Percentiles rank a stretch among this genome's conserved stretches.
Conservation (phyloP, 306 rosid species). For the Vigna radiata region DNA sequence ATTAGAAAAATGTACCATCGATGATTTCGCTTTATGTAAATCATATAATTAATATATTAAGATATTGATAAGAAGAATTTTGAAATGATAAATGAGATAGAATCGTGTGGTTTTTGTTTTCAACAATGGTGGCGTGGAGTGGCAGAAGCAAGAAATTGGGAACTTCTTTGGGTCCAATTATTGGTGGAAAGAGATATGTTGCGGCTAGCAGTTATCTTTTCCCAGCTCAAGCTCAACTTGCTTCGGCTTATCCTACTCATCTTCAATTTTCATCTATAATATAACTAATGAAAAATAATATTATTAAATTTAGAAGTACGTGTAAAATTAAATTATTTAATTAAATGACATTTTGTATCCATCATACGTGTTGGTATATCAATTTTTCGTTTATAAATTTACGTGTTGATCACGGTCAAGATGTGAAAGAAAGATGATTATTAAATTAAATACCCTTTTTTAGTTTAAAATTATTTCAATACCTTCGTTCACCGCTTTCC, state of each 20-base stretch:
- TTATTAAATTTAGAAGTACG: background rate
- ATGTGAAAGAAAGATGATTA: no score
- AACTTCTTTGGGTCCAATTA: constrained; percentile 21
- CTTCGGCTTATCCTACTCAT: background rate
- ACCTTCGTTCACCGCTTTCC: no score
- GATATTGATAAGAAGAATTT: background rate
- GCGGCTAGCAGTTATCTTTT: background rate
- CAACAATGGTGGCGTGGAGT: constrained; percentile 3
- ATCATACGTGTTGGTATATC: no score
- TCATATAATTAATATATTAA: background rate
- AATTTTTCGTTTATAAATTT: no score
- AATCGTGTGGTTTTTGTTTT: background rate
- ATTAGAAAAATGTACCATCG: background rate
- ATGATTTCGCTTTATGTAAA: background rate
- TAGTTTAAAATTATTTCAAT: no score
- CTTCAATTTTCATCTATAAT: no score
- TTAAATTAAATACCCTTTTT: no score
- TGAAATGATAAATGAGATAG: background rate
- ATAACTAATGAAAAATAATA: no score
- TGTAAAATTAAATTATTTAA: background rate
- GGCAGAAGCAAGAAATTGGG: constrained; percentile 32
- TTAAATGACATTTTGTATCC: background rate
- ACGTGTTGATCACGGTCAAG: no score
- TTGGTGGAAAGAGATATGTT: constrained; percentile 23
- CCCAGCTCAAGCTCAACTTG: background rate